Conservation (phyloP, 2,329 filamentous ascomycete species). For the Graphilbum fragrans region DNA sequence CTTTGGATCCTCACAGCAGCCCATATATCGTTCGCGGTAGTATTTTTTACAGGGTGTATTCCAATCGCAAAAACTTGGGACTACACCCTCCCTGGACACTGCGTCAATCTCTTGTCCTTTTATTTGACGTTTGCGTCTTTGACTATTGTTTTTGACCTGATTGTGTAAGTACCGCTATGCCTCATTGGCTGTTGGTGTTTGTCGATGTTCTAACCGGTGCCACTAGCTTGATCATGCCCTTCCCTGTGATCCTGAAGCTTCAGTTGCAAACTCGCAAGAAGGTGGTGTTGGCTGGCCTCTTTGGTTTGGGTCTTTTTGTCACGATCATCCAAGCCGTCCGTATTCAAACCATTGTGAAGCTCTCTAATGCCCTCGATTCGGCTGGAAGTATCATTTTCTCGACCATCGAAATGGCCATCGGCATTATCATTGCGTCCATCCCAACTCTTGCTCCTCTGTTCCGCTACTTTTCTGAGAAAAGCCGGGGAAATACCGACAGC, state of each 20-base stretch:
- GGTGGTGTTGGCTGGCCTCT: conserved; percentile 28
- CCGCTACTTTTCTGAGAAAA: conserved; percentile 13
- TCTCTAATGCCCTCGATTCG: conserved; percentile 31
- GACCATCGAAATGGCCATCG: conserved; percentile 17
- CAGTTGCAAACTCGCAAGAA: conserved; percentile 27
- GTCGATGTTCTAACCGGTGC: not conserved
- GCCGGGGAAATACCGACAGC: not conserved
- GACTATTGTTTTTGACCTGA: conserved; percentile 27
- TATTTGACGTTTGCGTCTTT: conserved; percentile 28
- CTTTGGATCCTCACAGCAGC: not conserved
- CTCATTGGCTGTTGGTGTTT: not conserved
- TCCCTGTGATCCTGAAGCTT: conserved; percentile 24
- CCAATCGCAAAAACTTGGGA: conserved; percentile 22
- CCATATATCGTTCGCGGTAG: not conserved
- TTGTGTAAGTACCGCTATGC: conserved; percentile 19
- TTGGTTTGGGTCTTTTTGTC: conserved; percentile 37
- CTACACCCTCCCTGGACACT: conserved; percentile 22
- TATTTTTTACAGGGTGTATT: conserved; percentile 11
- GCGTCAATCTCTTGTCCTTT: conserved; percentile 25
- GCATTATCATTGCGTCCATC: conserved; percentile 18
- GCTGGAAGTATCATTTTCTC: conserved; percentile 23
- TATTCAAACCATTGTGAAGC: conserved; percentile 32
- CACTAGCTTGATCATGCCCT: conserved; percentile 25
- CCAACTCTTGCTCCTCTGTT: conserved; percentile 17
- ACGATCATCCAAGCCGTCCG: conserved; percentile 38